Percentiles rank a stretch among this genome's conserved stretches.
These are phyloP conservation scores for Xerocomellus chrysenteron DNA, from an alignment of 768 basidiomycete genomes.

Conservation along the genomic window DNA sequence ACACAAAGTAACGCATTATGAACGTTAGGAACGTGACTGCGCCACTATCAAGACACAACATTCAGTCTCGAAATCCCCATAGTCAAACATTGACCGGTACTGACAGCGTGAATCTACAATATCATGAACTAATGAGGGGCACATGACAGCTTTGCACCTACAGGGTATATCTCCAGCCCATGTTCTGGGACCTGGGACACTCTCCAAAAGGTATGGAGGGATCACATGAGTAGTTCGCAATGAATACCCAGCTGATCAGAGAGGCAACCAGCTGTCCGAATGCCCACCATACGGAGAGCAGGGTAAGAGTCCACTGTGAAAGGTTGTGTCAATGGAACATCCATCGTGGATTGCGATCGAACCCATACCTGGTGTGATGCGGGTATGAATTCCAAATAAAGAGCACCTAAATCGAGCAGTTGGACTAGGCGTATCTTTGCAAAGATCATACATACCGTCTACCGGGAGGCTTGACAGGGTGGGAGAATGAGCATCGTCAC, in stretches of 20 bases:
- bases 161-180: constrained; percentile 62
- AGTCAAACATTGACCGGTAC: constrained; percentile 11
- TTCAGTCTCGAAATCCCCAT: constrained; percentile 1
- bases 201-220: constrained; percentile 31
- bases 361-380: constrained; percentile 36
- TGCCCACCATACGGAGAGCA: constrained; percentile 57
- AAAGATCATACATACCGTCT: constrained; percentile 37
- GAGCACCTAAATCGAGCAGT: constrained; percentile 34
- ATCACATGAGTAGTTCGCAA: constrained; percentile 53
- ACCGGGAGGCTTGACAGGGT: constrained; percentile 38
- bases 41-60: constrained; percentile 32
- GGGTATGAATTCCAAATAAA: constrained; percentile 47
- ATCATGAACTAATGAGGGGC: not conserved
- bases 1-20: constrained; percentile 53
- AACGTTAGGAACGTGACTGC: constrained; percentile 52
- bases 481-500: constrained; percentile 15
- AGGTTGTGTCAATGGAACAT: not conserved
- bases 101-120: constrained; percentile 41
- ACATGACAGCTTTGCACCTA: constrained; percentile 17
- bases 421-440: not conserved
- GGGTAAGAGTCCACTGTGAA: constrained; percentile 50
- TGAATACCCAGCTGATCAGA: constrained; percentile 54
- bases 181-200: constrained; percentile 50
- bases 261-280: constrained; percentile 50
- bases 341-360: not conserved